phyloP scores from a whole-genome alignment of 805 yeast genomes.

The Pichia ethanolica region DNA sequence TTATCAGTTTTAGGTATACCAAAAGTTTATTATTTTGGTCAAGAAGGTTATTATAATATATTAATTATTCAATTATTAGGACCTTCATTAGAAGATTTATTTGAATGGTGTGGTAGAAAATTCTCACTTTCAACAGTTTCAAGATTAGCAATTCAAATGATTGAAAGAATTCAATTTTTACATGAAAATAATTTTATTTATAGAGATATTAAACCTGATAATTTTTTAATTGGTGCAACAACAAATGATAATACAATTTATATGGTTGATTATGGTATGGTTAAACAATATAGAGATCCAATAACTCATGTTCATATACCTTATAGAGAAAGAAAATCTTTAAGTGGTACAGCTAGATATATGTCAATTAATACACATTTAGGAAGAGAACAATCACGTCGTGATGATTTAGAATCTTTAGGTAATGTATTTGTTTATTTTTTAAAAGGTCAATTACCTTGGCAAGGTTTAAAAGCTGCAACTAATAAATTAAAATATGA shows the following conservation, averaged over 20 bases:
- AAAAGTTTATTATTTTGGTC: conserved; percentile 79
- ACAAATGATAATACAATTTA: conserved; percentile 48
- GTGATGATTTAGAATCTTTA: conserved; percentile 75
- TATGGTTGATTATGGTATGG: conserved; percentile 82
- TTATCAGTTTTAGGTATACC: conserved; percentile 54
- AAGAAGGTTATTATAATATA: conserved; percentile 75
- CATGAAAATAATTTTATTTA: conserved; percentile 73
- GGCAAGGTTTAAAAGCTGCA: conserved; percentile 89
- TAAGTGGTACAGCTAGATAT: conserved; percentile 80
- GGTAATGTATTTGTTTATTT: conserved; percentile 81
- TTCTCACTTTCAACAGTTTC: conserved; percentile 68
- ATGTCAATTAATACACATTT: conserved; percentile 86
- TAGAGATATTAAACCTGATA: conserved; percentile 80
- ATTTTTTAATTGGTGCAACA: conserved; percentile 67
- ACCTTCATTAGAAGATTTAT: conserved; percentile 74
- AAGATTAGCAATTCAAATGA: conserved; percentile 73
- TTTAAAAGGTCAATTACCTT: conserved; percentile 70
- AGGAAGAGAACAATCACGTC: conserved; percentile 75
- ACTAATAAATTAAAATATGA: conserved; percentile 80
- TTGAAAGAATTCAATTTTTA: conserved; percentile 59
- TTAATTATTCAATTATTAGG: conserved; percentile 74
- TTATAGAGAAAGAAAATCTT: conserved; percentile 69
- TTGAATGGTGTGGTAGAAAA: conserved; percentile 81
- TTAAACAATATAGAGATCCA: conserved; percentile 77
- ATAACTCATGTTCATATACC: conserved; percentile 76